phyloP scores from a whole-genome alignment of 805 yeast genomes.

The Saturnispora saitoi region DNA sequence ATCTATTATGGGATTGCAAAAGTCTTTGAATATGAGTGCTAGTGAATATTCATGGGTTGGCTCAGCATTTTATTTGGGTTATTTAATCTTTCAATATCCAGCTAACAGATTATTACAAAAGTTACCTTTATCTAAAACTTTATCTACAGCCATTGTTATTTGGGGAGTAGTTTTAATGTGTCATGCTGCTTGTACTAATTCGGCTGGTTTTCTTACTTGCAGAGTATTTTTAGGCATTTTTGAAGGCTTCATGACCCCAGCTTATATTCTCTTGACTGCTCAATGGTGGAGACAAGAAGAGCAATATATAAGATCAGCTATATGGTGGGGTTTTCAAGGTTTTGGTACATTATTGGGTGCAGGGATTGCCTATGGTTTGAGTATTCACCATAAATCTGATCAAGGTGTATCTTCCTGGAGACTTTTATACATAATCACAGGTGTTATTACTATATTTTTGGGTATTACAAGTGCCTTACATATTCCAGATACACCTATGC shows the following conservation, averaged over 20 bases:
- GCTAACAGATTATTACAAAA: conserved; percentile 36
- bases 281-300: conserved; percentile 29
- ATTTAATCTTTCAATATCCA: conserved; percentile 48
- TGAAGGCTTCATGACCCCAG: conserved; percentile 31
- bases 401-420: conserved; percentile 25
- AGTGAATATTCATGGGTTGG: conserved; percentile 26
- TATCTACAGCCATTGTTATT: conserved; percentile 16
- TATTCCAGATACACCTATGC: conserved; percentile 29
- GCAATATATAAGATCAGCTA: conserved; percentile 25
- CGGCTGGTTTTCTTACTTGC: conserved; percentile 38
- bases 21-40: conserved; percentile 42
- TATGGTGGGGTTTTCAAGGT: conserved; percentile 27
- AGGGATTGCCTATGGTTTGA: conserved; percentile 28
- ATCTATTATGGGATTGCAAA: conserved; percentile 46
- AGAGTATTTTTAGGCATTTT: conserved; percentile 43
- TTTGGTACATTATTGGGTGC: conserved; percentile 27
- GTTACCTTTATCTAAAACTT: conserved; percentile 37
- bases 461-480: conserved; percentile 25
- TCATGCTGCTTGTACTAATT: conserved; percentile 37
- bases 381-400: conserved; percentile 14
- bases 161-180: conserved; percentile 45
- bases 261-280: conserved; percentile 27
- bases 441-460: conserved; percentile 26
- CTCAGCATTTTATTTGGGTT: conserved; percentile 31
- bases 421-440: conserved; percentile 28